A percentile compares a stretch with the other conserved stretches of the same genome.
These are phyloP conservation scores for Curvularia sp. DNA, from an alignment of 2,329 filamentous ascomycete genomes.

Conservation along the genomic window DNA sequence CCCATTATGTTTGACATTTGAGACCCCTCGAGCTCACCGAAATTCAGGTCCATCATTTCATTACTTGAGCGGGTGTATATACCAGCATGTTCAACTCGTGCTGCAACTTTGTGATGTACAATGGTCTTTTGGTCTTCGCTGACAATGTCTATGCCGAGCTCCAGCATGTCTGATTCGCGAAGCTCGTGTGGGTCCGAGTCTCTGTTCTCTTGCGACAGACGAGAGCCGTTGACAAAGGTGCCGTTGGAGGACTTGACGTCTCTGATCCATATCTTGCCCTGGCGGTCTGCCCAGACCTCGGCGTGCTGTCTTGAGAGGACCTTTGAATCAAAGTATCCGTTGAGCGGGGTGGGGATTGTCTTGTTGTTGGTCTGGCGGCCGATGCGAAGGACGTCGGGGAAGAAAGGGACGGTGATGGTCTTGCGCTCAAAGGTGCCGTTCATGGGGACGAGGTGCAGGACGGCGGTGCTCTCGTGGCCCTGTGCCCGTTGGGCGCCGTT, in stretches of 20 bases:
- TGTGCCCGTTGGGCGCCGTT: constrained; percentile 62
- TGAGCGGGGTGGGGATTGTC: constrained; percentile 86
- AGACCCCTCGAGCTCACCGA: constrained; percentile 84
- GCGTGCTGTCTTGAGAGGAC: constrained; percentile 95
- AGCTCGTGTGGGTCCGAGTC: constrained; percentile 96
- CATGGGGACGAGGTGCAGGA: constrained; percentile 85
- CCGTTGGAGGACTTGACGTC: constrained; percentile 99
- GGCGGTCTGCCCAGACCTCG: constrained; percentile 87
- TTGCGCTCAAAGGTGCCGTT: constrained; percentile 98
- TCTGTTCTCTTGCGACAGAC: constrained; percentile 90
- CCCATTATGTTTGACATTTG: constrained; percentile 73
- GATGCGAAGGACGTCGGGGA: constrained; percentile 91
- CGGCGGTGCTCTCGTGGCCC: constrained; percentile 69
- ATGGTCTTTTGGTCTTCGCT: constrained; percentile 98
- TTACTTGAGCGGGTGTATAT: constrained; percentile 72
- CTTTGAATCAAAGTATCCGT: constrained; percentile 98
- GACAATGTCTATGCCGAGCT: constrained; percentile 97
- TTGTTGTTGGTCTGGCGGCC: constrained; percentile 97
- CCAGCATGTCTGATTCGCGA: constrained; percentile 87
- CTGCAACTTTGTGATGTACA: constrained; percentile 97
- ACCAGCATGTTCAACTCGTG: constrained; percentile 94
- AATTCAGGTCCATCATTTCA: constrained; percentile 86
- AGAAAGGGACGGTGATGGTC: constrained; percentile 90
- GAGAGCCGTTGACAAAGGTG: constrained; percentile 93
- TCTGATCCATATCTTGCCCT: constrained; percentile 90